Evolutionary conservation across 768 basidiomycete genomes (phyloP), one percentile per base, ranked within the genome.

Genomic region (Rhodotorula kratochvilovae): DNA sequence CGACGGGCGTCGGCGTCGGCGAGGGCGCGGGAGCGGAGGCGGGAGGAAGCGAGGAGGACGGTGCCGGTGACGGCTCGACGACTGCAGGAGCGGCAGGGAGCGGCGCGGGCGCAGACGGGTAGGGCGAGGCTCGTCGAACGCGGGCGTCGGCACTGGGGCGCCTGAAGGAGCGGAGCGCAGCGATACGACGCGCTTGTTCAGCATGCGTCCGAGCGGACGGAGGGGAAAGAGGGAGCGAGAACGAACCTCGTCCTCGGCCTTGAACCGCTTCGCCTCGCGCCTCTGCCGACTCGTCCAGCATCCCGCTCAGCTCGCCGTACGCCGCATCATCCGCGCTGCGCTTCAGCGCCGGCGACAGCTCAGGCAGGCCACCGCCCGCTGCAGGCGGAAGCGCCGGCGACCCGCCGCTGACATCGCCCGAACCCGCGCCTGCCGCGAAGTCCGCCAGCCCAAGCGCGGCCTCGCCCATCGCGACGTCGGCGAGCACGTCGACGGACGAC

Each of bases 401-500:
- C 3, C 65, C 65, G 17, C 31, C 65, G 42, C 53, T 58, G 12
- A 67, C 70, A 51, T 71, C 70, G 8, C 27, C 70, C 48, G 70
- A 71, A 11, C 70, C 70, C 2, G 65, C 65, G 21, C 65, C 65
- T 23, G 61, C 61, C 16, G 70, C 70, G 56, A 71, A 71, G 19
- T 62, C 70, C 10, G 70, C 70, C 29, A 71, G 29, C n/a, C 63
- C 70, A 36, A 71, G 35, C 33, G 66, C 70, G 2, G 70, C 70
- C 61, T 71, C 70, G 42, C 70, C 70, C 70, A 71, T 71, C n/a
- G 70, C 70, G 17, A 71, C 66, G 36, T 71, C 70, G 7, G 70
- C 70, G 48, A 71, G 57, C 11, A 71, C 66, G 57, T 71, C 70
- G 27, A 71, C 70, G 6, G 66, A 66, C 36, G 66, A 67, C 13